phyloP scores from a whole-genome alignment of 768 basidiomycete genomes.

The Kwoniella europaea region DNA sequence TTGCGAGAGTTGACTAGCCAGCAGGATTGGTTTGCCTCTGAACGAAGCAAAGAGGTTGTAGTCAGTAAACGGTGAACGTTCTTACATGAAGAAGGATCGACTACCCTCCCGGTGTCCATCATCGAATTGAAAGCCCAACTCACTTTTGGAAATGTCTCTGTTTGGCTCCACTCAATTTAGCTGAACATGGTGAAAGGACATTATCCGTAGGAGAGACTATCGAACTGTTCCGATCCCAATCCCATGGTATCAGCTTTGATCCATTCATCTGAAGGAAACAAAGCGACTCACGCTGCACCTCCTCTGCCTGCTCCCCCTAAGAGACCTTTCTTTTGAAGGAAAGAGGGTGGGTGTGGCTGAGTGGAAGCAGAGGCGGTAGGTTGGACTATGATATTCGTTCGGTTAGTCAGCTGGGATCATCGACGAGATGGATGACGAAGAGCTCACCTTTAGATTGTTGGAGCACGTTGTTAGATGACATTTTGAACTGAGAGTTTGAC shows the following conservation, averaged over 20 bases:
- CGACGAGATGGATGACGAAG: not conserved
- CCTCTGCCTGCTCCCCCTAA: conserved; percentile 38
- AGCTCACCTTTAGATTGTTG: conserved; percentile 28
- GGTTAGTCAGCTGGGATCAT: not conserved
- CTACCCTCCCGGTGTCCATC: too few relatives aligned
- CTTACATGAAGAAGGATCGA: too few relatives aligned
- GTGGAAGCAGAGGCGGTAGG: conserved; percentile 16
- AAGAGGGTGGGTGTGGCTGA: conserved; percentile 32
- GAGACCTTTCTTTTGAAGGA: conserved; percentile 50
- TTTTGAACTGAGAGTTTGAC: not conserved
- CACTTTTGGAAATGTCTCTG: conserved; percentile 59
- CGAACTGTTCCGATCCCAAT: conserved; percentile 20
- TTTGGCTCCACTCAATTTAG: conserved; percentile 58
- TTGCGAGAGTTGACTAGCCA: conserved; percentile 44
- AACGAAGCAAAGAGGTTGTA: not conserved
- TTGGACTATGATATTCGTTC: conserved; percentile 10
- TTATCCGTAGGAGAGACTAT: conserved; percentile 59
- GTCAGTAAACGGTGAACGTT: too few relatives aligned
- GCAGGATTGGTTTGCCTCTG: conserved; percentile 41
- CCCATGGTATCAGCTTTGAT: not conserved
- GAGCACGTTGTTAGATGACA: conserved; percentile 24
- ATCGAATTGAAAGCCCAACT: conserved; percentile 17
- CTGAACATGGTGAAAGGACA: conserved; percentile 58
- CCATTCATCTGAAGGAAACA: not conserved
- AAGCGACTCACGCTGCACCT: conserved; percentile 33